Evolutionary conservation across 140 eudicot genomes (phyloP), one percentile per base, ranked within the genome.

Genomic region (Bidens hawaiensis): DNA sequence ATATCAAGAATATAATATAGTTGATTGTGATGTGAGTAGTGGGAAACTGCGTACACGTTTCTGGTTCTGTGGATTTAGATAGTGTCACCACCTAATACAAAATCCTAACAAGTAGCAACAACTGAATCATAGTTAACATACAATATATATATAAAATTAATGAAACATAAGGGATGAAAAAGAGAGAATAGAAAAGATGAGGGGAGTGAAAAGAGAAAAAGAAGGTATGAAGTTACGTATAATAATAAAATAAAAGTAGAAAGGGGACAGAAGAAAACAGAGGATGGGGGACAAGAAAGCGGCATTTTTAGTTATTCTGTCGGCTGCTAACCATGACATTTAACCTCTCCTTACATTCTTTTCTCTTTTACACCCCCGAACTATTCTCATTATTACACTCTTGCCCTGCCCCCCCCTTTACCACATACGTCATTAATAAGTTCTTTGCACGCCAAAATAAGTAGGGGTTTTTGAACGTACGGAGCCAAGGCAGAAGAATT

Each of bases 281-380:
- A 79, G 38, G 62, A 18, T 40, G 82, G 89, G 86, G 62, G 95
- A 85, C 95, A 85, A 77, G 78, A 85, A 79, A 82, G 84, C 84
- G 86, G 86, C 95, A 77, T 64, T 64, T 65, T 73, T 76, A 82
- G 76, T 72, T 68, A 68, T 75, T 41, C 77, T 82, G 90, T 83
- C 95, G 87, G 78, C 76, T 79, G 51, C 49, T 68, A 84, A 79
- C 73, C 64, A 14, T 45, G 84, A 82, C 94, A 74, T 65, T 31
- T 70, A 78, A 75, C 82, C 40, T n/a, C 64, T 13, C 9, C 28
- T 57, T 22, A 4, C 23, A 12, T 4, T 3, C 1, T 60, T 75
- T n/a, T n/a, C n/a, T n/a, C n/a, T n/a, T n/a, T n/a, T n/a, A n/a
- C n/a, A 36, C 78, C 73, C 28, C 67, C 0, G 13, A 40, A 13